phyloP scores from a whole-genome alignment of 1,284 basidiomycete species.

The Laetiporus sulphureus region DNA sequence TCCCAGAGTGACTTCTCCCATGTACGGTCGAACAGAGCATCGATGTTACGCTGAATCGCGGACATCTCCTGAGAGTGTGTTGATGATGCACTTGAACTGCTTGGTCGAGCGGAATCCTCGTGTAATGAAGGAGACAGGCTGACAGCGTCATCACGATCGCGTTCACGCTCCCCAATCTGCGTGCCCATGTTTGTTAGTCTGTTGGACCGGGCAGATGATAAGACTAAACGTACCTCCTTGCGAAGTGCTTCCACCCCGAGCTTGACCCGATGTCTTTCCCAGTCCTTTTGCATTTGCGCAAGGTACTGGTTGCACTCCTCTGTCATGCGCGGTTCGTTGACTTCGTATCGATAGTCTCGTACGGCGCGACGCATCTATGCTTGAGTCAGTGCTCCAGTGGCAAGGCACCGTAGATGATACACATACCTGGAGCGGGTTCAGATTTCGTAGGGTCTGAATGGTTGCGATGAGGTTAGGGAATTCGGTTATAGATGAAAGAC shows the following conservation, averaged over 20 bases:
- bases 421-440: conserved; percentile 86
- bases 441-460: conserved; percentile 78
- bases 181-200: no score
- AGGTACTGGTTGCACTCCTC: conserved; percentile 95
- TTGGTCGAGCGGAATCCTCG: conserved; percentile 31
- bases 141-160: conserved; percentile 44
- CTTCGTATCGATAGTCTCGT: conserved; percentile 92
- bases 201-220: conserved; percentile 5
- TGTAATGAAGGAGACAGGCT: conserved; percentile 41
- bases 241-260: conserved; percentile 74
- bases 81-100: conserved; percentile 16
- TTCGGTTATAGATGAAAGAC: conserved; percentile 79
- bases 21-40: conserved; percentile 69
- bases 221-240: conserved; percentile 50
- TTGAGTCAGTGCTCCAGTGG: background rate
- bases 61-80: conserved; percentile 25
- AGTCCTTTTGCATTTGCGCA: conserved; percentile 90
- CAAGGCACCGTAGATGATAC: background rate
- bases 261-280: conserved; percentile 86
- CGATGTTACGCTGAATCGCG: conserved; percentile 53
- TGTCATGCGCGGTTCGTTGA: conserved; percentile 87
- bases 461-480: conserved; percentile 87
- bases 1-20: conserved; percentile 66
- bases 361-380: conserved; percentile 84
- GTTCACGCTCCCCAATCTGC: conserved; percentile 61